Base-by-base conservation (phyloP, 805 yeast species). In the Teunomyces gatunensis region DNA sequence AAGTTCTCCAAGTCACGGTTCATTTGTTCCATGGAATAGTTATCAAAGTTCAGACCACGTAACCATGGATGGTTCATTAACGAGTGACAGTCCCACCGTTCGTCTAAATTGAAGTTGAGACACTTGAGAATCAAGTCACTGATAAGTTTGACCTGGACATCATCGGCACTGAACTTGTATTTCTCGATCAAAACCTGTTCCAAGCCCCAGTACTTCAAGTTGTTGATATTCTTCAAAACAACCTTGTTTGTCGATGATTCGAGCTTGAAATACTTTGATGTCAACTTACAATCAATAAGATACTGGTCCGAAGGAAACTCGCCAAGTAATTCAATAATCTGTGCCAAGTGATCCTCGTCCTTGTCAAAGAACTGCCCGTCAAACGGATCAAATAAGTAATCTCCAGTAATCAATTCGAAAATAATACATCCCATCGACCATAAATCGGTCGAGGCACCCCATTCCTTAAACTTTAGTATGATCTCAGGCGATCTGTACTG, bases 401-500 rank as follows among this genome's bases (percentile, higher is more conserved):
- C 87, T 17, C 85, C 84, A 2, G 86, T 80, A 25, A 81, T 69
- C 25, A 81, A 63, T 58, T 81, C 87, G 60, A 81, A 81, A 1
- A 81, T 66, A 20, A 81, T 64, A 60, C 86, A 81, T 1, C 79
- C 85, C 37, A 73, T 61, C 6, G 84, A 78, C 87, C 87, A 81
- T 30, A 79, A 53, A 61, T 81, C 87, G 1, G 84, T 71, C 6
- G 84, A 77, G 23, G 83, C 78, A 6, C 87, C 87, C 85, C 86
- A 83, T 4, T 52, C 44, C 45, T 69, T 66, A 33, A 75, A 73
- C 45, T 60, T 61, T 47, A 67, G 56, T 11, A 54, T 53, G 49
- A 54, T 54, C 32, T 92, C 99, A 1, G 98, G 98, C 0, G 97
- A 81, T 39, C 99, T 75, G 65, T 90, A 90, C 64, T 90, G 97